Conservation (phyloP, 2,329 filamentous ascomycete species). For the Achaetomium macrosporum region DNA sequence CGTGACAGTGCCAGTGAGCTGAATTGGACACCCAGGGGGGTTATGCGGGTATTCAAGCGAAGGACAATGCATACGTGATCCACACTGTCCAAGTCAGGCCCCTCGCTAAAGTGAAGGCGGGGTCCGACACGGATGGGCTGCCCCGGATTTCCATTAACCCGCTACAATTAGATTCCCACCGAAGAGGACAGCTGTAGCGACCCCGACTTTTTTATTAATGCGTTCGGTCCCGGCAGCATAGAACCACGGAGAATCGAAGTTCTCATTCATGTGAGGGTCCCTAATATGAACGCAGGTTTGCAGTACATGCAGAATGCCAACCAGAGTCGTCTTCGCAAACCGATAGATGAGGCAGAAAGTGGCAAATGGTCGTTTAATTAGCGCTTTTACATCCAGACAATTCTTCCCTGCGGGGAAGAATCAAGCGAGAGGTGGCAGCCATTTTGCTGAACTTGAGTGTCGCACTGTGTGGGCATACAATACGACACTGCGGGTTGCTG, state of each 20-base stretch:
- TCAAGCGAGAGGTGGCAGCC: not conserved
- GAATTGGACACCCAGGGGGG: not conserved
- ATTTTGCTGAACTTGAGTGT: not conserved
- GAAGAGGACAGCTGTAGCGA: too few relatives aligned
- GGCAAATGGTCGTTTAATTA: constrained; percentile 7
- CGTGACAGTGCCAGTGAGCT: constrained; percentile 14
- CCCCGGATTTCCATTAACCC: too few relatives aligned
- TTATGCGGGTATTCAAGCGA: not conserved
- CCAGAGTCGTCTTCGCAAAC: not conserved
- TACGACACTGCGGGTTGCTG: too few relatives aligned
- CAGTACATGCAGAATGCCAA: not conserved
- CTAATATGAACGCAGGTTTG: not conserved
- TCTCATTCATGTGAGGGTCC: not conserved
- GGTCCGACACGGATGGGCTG: too few relatives aligned
- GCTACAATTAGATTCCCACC: too few relatives aligned
- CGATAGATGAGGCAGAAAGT: not conserved
- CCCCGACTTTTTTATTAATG: too few relatives aligned
- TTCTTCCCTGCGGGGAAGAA: constrained; percentile 1
- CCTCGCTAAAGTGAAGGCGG: too few relatives aligned
- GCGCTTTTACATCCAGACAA: not conserved
- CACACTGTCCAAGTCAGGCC: too few relatives aligned
- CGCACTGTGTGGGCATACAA: constrained; percentile 9
- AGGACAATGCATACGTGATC: not conserved
- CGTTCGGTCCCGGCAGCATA: too few relatives aligned
- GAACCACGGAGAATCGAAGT: too few relatives aligned